Evolutionary conservation across 2,329 filamentous ascomycete genomes (phyloP), one percentile per base, ranked within the genome.

Genomic region (Penicillium sumatraense): DNA sequence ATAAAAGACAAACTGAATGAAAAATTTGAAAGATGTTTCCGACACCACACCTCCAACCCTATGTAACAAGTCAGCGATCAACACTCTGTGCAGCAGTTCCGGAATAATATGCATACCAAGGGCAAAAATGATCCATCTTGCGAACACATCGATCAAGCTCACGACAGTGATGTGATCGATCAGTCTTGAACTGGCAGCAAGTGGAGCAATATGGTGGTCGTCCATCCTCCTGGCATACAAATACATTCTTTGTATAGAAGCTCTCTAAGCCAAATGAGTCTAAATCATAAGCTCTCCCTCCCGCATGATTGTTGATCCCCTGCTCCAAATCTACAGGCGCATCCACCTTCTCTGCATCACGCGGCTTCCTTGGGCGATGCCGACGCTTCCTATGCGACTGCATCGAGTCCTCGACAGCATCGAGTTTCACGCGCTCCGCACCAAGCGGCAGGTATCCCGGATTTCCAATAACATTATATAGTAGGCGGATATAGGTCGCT

Each of bases 71-170:
- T 63, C 31, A 63, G 62, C 62, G 21, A 65, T 24, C 26, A 52
- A 8, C 31, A 26, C 14, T 16, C 13, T 2, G 16, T 14, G 5
- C 18, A 21, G 8, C 14, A 49, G 7, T n/a, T n/a, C 16, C 14
- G 8, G 10, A 35, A 13, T 20, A 49, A 26, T 16, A 31, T 27
- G 29, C 59, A 67, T 72, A 81, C 86, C 87, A 98, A 0, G 93
- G 95, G 68, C 95, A 99, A 67, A 93, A 95, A 69, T 98, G 93
- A 60, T 98, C 93, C 89, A 97, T 95, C 67, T 95, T 95, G 36
- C 83, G 79, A 20, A 96, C 89, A 68, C 93, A 98, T 40, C 91
- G 83, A 47, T 86, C 86, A 11, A 95, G 79, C 69, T 96, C 90
- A 49, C 87, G 87, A 68, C 89, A 96, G 73, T 98, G 93, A 70